Percentiles rank a stretch among this genome's conserved stretches.
These are phyloP conservation scores for Sanghuangporus baumii DNA, from an alignment of 1,284 basidiomycete genomes.

Conservation along the genomic window DNA sequence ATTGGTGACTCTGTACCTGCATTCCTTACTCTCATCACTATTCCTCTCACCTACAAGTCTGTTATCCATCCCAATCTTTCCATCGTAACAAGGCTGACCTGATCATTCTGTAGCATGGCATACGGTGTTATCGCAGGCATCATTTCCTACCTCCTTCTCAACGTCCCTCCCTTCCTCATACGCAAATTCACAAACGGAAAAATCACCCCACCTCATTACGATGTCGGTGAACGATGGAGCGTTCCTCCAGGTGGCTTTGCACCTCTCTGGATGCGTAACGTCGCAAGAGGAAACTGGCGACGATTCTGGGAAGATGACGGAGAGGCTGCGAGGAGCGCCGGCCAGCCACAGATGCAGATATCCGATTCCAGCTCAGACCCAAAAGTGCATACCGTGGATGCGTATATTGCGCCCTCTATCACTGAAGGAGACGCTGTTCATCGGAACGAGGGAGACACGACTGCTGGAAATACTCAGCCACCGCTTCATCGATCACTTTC, in stretches of 20 bases:
- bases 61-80: constrained; percentile 25
- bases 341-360: background rate
- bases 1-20: constrained; percentile 82
- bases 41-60: constrained; percentile 75
- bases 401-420: background rate
- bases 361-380: background rate
- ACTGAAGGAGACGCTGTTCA: background rate
- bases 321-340: no score
- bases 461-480: no score
- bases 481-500: no score
- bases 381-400: background rate
- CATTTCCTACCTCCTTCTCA: constrained; percentile 65
- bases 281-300: constrained; percentile 1
- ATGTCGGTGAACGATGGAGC: constrained; percentile 59
- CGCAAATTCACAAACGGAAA: constrained; percentile 50
- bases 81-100: constrained; percentile 10
- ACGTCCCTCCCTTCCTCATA: constrained; percentile 62
- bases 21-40: constrained; percentile 73
- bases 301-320: constrained; percentile 14
- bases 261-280: constrained; percentile 58
- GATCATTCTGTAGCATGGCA: constrained; percentile 55
- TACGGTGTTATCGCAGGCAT: constrained; percentile 87
- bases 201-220: constrained; percentile 63
- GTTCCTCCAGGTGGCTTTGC: constrained; percentile 64
- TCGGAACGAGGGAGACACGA: no score